These are phyloP conservation scores for Mucuna pruriens DNA, from an alignment of 306 rosid genomes.

Conservation along the genomic window DNA sequence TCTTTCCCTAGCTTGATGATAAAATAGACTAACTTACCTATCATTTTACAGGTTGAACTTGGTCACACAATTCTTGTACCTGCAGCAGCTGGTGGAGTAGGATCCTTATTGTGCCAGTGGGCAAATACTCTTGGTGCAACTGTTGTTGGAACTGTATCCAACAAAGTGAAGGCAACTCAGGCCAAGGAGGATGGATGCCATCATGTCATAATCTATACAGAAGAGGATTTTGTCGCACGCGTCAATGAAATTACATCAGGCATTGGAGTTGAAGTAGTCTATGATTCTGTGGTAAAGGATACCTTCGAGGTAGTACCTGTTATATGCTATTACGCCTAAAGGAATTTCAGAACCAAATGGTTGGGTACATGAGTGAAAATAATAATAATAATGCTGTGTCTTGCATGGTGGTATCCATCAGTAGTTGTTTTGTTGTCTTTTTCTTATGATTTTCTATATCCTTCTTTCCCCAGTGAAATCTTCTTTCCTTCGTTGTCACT, in stretches of 20 bases:
- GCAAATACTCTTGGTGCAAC: slow-evolving; percentile 82
- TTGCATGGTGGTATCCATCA: background rate
- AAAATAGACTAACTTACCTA: background rate
- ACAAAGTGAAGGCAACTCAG: slow-evolving; percentile 70
- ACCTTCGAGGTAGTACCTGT: slow-evolving; percentile 66
- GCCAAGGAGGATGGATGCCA: slow-evolving; percentile 87
- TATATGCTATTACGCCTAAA: background rate
- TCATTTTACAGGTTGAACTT: slow-evolving; percentile 58
- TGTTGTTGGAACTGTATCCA: slow-evolving; percentile 79
- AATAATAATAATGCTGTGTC: background rate
- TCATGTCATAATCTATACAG: slow-evolving; percentile 66
- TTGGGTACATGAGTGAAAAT: background rate
- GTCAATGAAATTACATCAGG: slow-evolving; percentile 75
- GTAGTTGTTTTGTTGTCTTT: background rate
- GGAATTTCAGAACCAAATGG: background rate
- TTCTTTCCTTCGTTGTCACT: too few relatives aligned
- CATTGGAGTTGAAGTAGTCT: slow-evolving; percentile 82
- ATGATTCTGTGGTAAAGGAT: slow-evolving; percentile 83
- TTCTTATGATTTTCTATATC: too few relatives aligned
- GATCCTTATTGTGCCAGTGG: slow-evolving; percentile 87
- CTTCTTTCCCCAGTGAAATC: too few relatives aligned
- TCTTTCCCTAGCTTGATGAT: background rate
- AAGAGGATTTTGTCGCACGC: slow-evolving; percentile 76
- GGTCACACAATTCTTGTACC: slow-evolving; percentile 75
- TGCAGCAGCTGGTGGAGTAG: slow-evolving; percentile 93